A percentile compares a stretch with the other conserved stretches of the same genome.
Evolutionary conservation across 305 asterid species (phyloP).

Genomic region (Fraxinus ornus): DNA sequence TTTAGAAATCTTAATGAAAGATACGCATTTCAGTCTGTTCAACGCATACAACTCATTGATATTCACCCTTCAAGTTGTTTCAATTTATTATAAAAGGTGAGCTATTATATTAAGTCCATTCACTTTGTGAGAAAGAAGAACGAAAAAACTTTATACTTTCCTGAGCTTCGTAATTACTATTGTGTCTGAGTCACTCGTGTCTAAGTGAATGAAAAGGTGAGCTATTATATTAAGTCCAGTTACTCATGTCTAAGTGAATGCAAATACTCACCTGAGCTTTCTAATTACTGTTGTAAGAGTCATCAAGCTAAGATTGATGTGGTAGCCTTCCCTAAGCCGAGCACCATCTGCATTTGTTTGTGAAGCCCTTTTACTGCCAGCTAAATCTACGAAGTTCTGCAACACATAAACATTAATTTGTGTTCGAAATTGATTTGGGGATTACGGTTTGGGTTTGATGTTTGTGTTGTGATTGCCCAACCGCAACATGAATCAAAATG

Average conservation of each 20-base stretch:
- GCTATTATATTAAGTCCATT: background rate
- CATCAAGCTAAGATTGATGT: constrained; percentile 95
- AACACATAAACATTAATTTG: constrained; percentile 6
- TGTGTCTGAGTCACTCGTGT: too few relatives aligned
- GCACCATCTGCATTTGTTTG: constrained; percentile 94
- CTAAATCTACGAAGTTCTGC: constrained; percentile 95
- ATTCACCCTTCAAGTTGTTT: background rate
- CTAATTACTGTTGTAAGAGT: constrained; percentile 93
- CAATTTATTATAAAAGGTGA: background rate
- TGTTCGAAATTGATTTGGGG: too few relatives aligned
- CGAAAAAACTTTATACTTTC: background rate
- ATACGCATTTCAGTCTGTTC: background rate
- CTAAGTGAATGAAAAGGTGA: too few relatives aligned
- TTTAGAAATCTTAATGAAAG: background rate
- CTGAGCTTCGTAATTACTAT: too few relatives aligned
- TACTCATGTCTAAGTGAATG: constrained; percentile 3
- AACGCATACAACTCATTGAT: background rate
- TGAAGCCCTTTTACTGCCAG: constrained; percentile 92
- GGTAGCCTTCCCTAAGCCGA: constrained; percentile 97
- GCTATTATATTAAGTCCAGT: too few relatives aligned
- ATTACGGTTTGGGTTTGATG: too few relatives aligned
- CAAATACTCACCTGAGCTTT: constrained; percentile 66
- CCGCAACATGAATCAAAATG: too few relatives aligned
- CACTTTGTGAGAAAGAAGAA: background rate
- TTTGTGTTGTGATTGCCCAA: too few relatives aligned